Evolutionary conservation across 2,329 filamentous ascomycete genomes (phyloP).

Genomic region (Lecanosticta acicola): DNA sequence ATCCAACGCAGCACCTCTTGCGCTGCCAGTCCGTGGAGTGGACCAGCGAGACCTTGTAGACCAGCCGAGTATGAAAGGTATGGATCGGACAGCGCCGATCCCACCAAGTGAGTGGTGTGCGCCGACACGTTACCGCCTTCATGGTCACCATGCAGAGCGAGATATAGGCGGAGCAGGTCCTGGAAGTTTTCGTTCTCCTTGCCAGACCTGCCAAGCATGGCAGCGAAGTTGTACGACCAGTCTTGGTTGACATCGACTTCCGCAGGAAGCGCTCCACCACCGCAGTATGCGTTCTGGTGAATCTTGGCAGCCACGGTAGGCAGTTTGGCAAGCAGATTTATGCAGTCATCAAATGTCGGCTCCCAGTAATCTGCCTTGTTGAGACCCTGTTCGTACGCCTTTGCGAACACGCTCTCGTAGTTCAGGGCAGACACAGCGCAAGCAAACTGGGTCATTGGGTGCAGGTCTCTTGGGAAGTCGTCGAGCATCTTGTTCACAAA

Average conservation of each 20-base stretch:
- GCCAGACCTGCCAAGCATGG: constrained; percentile 86
- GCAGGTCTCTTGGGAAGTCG: constrained; percentile 79
- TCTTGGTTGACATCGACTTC: constrained; percentile 79
- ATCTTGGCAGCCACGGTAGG: constrained; percentile 96
- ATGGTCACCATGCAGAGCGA: constrained; percentile 95
- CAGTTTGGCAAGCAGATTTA: constrained; percentile 89
- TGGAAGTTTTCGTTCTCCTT: constrained; percentile 90
- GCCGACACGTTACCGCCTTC: constrained; percentile 97
- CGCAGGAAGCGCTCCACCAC: constrained; percentile 67
- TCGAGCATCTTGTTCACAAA: constrained; percentile 87
- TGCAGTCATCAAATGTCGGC: constrained; percentile 91
- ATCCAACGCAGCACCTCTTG: constrained; percentile 98
- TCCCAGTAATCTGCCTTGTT: constrained; percentile 99
- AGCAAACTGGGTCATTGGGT: constrained; percentile 97
- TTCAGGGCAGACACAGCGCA: constrained; percentile 94
- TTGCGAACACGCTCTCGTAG: constrained; percentile 88
- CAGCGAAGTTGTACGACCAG: constrained; percentile 98
- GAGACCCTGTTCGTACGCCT: constrained; percentile 82
- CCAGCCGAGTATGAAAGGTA: constrained; percentile 96
- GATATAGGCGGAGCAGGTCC: constrained; percentile 86
- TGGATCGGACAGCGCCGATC: constrained; percentile 86
- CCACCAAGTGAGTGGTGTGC: constrained; percentile 90
- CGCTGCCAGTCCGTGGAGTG: constrained; percentile 84
- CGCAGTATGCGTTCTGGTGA: constrained; percentile 82
- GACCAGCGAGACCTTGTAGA: constrained; percentile 91